Percentiles rank a stretch among this genome's conserved stretches.
Conservation (phyloP, 192 early-diverging fungal genomes). For the Linnemannia schmuckeri region DNA sequence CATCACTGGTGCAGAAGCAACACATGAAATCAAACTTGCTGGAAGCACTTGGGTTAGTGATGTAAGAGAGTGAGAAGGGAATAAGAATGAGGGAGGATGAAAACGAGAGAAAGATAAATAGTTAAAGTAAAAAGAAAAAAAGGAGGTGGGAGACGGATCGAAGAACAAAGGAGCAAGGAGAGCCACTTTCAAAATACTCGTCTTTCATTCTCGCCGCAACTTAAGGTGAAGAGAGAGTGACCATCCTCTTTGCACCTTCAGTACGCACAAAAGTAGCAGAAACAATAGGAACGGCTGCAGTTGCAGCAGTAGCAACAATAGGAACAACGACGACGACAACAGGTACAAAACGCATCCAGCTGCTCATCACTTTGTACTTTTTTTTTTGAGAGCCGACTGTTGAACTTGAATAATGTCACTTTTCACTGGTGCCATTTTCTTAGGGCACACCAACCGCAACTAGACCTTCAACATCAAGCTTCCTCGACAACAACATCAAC, state of each 20-base stretch:
- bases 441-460: neutral
- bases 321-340: neutral
- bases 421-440: neutral
- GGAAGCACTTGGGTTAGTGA: too few species aligned
- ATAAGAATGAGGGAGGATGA: neutral
- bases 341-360: neutral
- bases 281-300: neutral
- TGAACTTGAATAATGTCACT: neutral
- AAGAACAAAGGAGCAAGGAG: conserved; percentile 1
- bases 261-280: neutral
- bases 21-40: too few species aligned
- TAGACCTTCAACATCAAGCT: too few species aligned
- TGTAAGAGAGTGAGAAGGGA: too few species aligned
- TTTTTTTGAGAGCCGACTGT: neutral
- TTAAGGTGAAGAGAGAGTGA: neutral
- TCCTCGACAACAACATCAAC: neutral
- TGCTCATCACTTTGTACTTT: neutral
- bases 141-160: neutral
- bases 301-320: neutral
- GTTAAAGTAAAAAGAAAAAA: neutral
- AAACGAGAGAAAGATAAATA: neutral
- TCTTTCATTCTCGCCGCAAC: neutral
- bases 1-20: too few species aligned
- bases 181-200: neutral
- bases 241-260: neutral